A percentile compares a stretch with the other conserved stretches of the same genome.
phyloP scores from a whole-genome alignment of 208 protist genomes.

The Leishmania braziliensis region DNA sequence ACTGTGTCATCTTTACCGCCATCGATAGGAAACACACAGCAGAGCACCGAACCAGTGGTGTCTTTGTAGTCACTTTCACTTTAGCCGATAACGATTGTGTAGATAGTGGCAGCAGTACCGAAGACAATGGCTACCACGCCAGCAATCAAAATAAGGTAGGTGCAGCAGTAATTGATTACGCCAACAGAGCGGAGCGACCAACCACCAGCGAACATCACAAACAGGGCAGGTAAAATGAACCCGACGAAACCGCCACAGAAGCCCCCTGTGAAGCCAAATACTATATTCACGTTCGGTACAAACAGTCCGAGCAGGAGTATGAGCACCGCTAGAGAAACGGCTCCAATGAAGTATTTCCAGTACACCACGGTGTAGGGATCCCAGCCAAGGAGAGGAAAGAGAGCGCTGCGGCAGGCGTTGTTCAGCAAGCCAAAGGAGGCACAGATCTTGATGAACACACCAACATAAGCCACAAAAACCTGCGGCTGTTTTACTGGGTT shows the following conservation, averaged over 20 bases:
- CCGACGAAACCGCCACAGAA: slow-evolving; percentile 57
- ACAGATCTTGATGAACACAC: slow-evolving; percentile 69
- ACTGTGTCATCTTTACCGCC: neutral
- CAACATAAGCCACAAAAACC: slow-evolving; percentile 53
- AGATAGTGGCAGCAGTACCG: slow-evolving; percentile 59
- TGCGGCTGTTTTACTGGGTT: slow-evolving; percentile 44
- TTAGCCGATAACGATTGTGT: slow-evolving; percentile 22
- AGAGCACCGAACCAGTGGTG: neutral
- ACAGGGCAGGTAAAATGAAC: slow-evolving; percentile 75
- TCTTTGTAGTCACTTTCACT: neutral
- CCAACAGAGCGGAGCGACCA: slow-evolving; percentile 44
- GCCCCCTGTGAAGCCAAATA: slow-evolving; percentile 66
- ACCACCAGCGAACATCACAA: slow-evolving; percentile 54
- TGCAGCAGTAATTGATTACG: slow-evolving; percentile 42
- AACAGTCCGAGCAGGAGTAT: slow-evolving; percentile 59
- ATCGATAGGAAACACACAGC: neutral
- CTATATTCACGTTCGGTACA: slow-evolving; percentile 70
- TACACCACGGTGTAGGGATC: slow-evolving; percentile 32
- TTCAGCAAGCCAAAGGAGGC: slow-evolving; percentile 50
- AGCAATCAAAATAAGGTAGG: slow-evolving; percentile 47
- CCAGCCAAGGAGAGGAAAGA: slow-evolving; percentile 42
- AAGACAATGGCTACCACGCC: slow-evolving; percentile 66
- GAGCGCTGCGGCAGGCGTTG: slow-evolving; percentile 42
- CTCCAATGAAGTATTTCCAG: slow-evolving; percentile 42
- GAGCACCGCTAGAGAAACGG: slow-evolving; percentile 21